These are phyloP conservation scores for Penicillium rolfsii DNA, from an alignment of 2,329 filamentous ascomycete genomes.

Conservation along the genomic window DNA sequence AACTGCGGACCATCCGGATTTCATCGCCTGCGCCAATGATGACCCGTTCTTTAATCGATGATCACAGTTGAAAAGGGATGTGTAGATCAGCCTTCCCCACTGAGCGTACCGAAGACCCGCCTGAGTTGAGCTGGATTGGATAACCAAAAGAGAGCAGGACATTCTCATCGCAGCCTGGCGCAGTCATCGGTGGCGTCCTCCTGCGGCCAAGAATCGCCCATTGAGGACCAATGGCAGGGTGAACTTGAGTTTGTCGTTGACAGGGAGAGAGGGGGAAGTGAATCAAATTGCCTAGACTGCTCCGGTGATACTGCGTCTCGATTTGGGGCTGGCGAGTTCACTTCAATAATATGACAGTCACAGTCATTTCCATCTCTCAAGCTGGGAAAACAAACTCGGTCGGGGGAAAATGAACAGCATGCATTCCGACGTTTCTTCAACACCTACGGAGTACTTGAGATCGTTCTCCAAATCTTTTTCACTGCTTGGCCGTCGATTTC, in stretches of 20 bases:
- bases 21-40: not conserved
- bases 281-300: not conserved
- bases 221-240: not conserved
- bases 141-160: conserved; percentile 1
- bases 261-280: not conserved
- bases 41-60: not conserved
- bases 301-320: not conserved
- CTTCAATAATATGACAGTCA: not conserved
- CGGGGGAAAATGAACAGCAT: not conserved
- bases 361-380: not conserved
- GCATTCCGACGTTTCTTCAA: not conserved
- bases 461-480: not conserved
- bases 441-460: not conserved
- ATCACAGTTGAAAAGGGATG: not conserved
- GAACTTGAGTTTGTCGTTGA: not conserved
- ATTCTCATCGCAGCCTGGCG: conserved; percentile 2
- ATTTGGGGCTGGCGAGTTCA: not conserved
- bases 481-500: not conserved
- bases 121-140: not conserved
- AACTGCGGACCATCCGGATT: conserved; percentile 1
- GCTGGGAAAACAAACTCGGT: not conserved
- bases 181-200: not conserved
- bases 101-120: conserved; percentile 6
- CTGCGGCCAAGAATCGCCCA: conserved; percentile 3
- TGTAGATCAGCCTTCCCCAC: conserved; percentile 15